These are phyloP conservation scores for Kuraishia molischiana DNA, from an alignment of 805 yeast genomes.

Conservation along the genomic window DNA sequence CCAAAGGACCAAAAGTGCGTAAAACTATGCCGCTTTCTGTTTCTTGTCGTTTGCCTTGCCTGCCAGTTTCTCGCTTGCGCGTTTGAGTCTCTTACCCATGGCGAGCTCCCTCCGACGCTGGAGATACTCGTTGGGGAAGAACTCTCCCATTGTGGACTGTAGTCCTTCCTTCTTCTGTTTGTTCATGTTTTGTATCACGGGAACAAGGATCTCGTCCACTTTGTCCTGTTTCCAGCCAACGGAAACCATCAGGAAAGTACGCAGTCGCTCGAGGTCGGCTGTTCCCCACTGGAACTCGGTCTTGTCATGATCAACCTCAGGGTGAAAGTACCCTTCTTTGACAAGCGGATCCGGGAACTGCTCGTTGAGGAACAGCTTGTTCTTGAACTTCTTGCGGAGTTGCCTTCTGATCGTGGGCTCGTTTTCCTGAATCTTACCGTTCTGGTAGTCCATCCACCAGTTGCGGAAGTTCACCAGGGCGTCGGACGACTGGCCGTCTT, in stretches of 20 bases:
- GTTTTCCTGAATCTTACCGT: conserved; percentile 25
- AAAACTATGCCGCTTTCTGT: not conserved
- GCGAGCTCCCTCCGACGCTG: conserved; percentile 34
- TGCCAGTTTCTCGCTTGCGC: conserved; percentile 43
- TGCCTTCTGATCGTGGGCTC: conserved; percentile 44
- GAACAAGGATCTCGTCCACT: conserved; percentile 77
- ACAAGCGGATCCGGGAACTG: conserved; percentile 66
- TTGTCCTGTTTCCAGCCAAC: conserved; percentile 75
- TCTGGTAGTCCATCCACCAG: conserved; percentile 50
- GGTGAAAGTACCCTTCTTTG: conserved; percentile 61
- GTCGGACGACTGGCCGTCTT: conserved; percentile 18
- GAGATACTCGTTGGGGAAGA: conserved; percentile 52
- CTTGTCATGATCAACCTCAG: conserved; percentile 77
- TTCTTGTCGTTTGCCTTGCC: conserved; percentile 5
- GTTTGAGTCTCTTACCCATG: conserved; percentile 51
- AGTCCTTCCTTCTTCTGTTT: conserved; percentile 41
- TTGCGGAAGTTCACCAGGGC: conserved; percentile 26
- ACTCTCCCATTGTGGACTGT: conserved; percentile 56
- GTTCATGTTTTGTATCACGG: conserved; percentile 75
- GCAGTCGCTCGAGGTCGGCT: conserved; percentile 73
- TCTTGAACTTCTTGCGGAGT: conserved; percentile 46
- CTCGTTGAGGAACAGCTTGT: conserved; percentile 45
- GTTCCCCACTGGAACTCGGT: conserved; percentile 83
- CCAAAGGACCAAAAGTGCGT: not conserved
- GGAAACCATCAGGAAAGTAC: conserved; percentile 56